Base-by-base conservation (phyloP, 2,329 filamentous ascomycete species). In the Plectosphaerella sp. region DNA sequence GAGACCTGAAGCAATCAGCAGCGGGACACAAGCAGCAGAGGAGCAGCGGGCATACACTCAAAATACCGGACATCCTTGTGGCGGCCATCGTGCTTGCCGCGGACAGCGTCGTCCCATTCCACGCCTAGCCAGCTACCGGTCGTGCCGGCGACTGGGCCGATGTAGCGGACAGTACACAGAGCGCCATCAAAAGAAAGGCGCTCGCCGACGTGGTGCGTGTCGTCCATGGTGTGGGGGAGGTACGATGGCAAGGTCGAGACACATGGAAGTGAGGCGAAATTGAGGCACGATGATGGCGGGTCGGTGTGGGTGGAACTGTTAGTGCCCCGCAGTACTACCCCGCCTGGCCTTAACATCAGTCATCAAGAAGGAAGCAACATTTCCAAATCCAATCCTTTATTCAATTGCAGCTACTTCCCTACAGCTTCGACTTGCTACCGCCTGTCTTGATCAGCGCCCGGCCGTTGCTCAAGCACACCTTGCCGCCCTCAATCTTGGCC, bases 41-140 rank as follows among this genome's bases (percentile, higher is more conserved):
- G 5, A n/a, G n/a, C 16, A 39, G 37, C 10, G 15, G 37, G 7
- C 74, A 65, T 80, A 93, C 93, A 96, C 60, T 78, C 74, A 63
- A 97, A 97, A 66, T 97, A 96, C 56, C 82, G 84, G 56, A 80
- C 76, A 54, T 88, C 90, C 57, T 88, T 84, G 70, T 95, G 85
- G 55, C 87, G 84, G 54, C 94, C 94, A 63, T 93, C 83, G 70
- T 99, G 92, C 74, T 97, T 97, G 55, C 94, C 94, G 62, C 92
- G 81, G 37, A 77, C 79, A 52, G 85, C 75, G 67, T 97, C 89
- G 70, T 97, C 93, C 94, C 94, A 99, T 78, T 99, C 94, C 47
- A 97, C 90, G 46, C 94, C 94, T 35, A 97, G 79, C 92, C 93
- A 97, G 57, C 80, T 76, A 47, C 91, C 89, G 43, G 81, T 77